Conservation (phyloP, 2,329 filamentous ascomycete genomes). For the Raffaelea albimanens region DNA sequence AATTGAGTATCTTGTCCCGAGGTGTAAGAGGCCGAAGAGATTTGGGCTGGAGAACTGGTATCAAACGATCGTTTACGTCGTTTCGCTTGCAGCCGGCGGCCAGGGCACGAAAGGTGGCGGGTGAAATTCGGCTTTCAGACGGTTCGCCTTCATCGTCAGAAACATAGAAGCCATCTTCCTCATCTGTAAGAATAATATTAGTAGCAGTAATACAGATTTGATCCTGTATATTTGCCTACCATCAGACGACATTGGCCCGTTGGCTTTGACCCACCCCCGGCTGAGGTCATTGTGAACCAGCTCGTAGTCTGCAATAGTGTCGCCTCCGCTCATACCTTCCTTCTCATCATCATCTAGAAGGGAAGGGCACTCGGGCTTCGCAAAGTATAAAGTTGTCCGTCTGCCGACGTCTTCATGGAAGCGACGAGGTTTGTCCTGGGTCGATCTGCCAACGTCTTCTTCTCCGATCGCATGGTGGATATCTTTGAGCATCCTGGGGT, state of each 20-base stretch:
- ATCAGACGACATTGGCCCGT: not conserved
- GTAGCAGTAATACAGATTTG: no score
- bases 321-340: not conserved
- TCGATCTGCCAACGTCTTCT: no score
- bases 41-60: not conserved
- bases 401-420: constrained; percentile 1
- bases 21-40: constrained; percentile 8
- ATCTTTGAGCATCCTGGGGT: no score
- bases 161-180: constrained; percentile 17
- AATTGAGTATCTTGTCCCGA: constrained; percentile 8
- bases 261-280: constrained; percentile 4
- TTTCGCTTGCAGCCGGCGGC: constrained; percentile 10
- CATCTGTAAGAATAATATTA: not conserved
- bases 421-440: no score
- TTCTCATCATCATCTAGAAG: not conserved
- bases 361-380: constrained; percentile 1
- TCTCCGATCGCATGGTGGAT: no score
- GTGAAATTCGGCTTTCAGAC: constrained; percentile 15
- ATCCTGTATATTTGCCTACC: not conserved
- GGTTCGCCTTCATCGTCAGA: constrained; percentile 31
- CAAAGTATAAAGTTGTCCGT: constrained; percentile 8
- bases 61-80: constrained; percentile 3
- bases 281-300: constrained; percentile 3
- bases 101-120: constrained; percentile 11
- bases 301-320: constrained; percentile 1